These are phyloP conservation scores for Penicillium ucsense DNA, from an alignment of 495 filamentous ascomycete genomes.

Conservation along the genomic window DNA sequence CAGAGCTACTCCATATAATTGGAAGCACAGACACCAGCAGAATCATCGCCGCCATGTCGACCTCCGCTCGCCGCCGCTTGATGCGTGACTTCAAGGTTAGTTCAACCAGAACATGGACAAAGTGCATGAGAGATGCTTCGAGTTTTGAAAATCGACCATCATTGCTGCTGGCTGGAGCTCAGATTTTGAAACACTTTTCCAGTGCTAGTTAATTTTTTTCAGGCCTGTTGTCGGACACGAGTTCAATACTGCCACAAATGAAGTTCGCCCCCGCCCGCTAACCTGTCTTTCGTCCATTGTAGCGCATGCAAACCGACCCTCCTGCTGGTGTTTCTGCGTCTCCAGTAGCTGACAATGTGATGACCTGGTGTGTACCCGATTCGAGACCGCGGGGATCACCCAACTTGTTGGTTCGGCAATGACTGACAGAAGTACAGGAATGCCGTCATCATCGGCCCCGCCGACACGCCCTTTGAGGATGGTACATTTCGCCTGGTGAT, in stretches of 20 bases:
- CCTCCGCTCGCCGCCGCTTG: conserved; percentile 82
- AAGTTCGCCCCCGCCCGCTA: conserved; percentile 7
- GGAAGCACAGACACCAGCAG: not conserved
- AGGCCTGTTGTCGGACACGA: no score
- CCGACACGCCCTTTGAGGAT: conserved; percentile 97
- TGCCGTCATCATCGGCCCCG: conserved; percentile 95
- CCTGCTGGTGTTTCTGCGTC: conserved; percentile 95
- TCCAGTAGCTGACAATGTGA: conserved; percentile 95
- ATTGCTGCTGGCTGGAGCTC: no score
- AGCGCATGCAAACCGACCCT: conserved; percentile 99
- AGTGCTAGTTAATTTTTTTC: no score
- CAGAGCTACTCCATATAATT: no score
- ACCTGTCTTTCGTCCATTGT: conserved; percentile 6
- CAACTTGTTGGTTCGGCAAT: not conserved
- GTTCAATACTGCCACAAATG: no score
- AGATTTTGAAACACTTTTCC: no score
- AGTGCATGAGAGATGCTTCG: not conserved
- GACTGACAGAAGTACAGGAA: conserved; percentile 57
- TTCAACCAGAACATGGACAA: conserved; percentile 6
- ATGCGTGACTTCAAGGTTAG: conserved; percentile 98
- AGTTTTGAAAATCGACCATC: not conserved
- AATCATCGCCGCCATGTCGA: conserved; percentile 59
- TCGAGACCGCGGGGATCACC: no score
- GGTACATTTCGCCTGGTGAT: conserved; percentile 96
- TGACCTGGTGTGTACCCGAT: conserved; percentile 72